Evolutionary conservation across 164 flowering plant species (phyloP), one percentile per base, ranked within the genome.

Genomic region (Aristolochia contorta): DNA sequence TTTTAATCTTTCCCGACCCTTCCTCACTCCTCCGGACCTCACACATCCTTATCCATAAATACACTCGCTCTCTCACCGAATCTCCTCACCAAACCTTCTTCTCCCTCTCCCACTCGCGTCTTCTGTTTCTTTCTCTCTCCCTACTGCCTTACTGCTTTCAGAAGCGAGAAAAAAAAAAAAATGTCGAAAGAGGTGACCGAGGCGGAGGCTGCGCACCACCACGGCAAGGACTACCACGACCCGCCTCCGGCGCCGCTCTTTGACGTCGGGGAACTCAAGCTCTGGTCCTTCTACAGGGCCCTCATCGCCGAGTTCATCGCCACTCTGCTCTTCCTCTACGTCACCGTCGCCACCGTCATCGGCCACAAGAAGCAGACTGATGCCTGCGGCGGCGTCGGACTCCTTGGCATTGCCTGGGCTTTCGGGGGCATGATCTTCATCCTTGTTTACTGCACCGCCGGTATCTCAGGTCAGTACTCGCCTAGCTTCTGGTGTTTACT

Each of bases 401-500:
- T 71, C 49, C 74, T 76, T 18, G 80, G 77, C 30, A 73, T 76
- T 16, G 80, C 80, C 23, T 76, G 80, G 80, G 58, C 80, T 45
- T 76, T 76, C 30, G 80, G 80, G 55, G 80, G 80, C 58, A 76
- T 76, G 79, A 76, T 76, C 54, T 76, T 76, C 61, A 58, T 76
- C 50, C 79, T 76, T 23, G 79, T 76, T 43, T 76, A 76, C 75
- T 76, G 79, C 69, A 76, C 77, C 12, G 77, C 79, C 33, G 79
- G 79, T 32, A 76, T 76, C 57, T 76, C 80, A n/a, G 77, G 80
- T 76, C 12, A 37, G 43, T 27, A 5, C 30, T 5, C 30, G 2
- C 5, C n/a, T n/a, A n/a, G n/a, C n/a, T n/a, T n/a, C n/a, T n/a
- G n/a, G n/a, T n/a, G n/a, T n/a, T n/a, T n/a, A n/a, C n/a, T n/a